Conservation (phyloP, 805 yeast genomes). For the Wickerhamomyces queroliae region DNA sequence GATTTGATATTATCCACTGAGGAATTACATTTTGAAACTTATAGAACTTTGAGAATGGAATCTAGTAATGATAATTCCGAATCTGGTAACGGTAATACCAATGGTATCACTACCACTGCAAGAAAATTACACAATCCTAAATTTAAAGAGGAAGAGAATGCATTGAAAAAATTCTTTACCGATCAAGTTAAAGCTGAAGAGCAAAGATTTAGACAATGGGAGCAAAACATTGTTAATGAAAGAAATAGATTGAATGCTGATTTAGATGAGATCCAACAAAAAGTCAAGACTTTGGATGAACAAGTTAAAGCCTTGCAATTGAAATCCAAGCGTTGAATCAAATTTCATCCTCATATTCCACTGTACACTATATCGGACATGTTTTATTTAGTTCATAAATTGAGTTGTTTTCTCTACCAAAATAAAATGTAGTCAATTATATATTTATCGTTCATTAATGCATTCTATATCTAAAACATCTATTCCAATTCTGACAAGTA, state of each 20-base stretch:
- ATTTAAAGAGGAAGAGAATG: constrained; percentile 94
- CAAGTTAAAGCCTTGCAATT: constrained; percentile 60
- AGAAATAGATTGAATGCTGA: constrained; percentile 92
- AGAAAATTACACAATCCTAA: constrained; percentile 74
- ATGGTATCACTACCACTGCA: constrained; percentile 35
- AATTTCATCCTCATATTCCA: too few species aligned
- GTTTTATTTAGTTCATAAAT: too few species aligned
- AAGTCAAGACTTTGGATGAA: constrained; percentile 69
- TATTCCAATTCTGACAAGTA: constrained; percentile 58
- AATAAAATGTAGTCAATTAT: too few species aligned
- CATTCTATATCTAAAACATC: constrained; percentile 3
- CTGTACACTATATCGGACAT: too few species aligned
- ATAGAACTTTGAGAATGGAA: constrained; percentile 67
- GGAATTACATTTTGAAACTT: constrained; percentile 76
- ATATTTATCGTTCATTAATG: too few species aligned
- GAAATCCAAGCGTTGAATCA: constrained; percentile 35
- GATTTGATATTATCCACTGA: constrained; percentile 77
- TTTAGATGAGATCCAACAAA: constrained; percentile 79
- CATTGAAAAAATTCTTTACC: constrained; percentile 88
- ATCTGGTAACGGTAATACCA: constrained; percentile 20
- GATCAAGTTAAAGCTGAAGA: constrained; percentile 94
- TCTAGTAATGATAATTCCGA: too few species aligned
- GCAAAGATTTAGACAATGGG: constrained; percentile 98
- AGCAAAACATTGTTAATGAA: constrained; percentile 90
- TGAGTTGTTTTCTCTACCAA: background rate